Evolutionary conservation across 1,139 yeast species (phyloP), one percentile per base, ranked within the genome.

Genomic region (Suhomyces guaymorum): DNA sequence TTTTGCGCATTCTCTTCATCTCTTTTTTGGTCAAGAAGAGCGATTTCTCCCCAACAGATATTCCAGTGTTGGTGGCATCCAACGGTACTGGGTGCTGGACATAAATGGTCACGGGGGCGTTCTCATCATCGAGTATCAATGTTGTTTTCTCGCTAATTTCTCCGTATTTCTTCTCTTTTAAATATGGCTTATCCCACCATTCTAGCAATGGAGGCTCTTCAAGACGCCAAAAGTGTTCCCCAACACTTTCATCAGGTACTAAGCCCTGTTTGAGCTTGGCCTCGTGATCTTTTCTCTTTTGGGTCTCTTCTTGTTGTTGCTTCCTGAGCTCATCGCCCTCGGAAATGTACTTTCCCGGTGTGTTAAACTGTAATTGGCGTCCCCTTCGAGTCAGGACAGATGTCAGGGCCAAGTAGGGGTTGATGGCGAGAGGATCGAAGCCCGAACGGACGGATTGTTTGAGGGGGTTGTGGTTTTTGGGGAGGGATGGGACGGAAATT

Each of bases 41-140:
- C 1, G 78, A 73, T 26, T 69, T 62, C 1, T 63, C 64, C n/a
- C n/a, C n/a, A n/a, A n/a, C n/a, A n/a, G n/a, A n/a, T n/a, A n/a
- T 32, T 68, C 71, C 34, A 64, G 67, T 24, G 73, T 79, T 75
- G 1, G 82, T 75, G 0, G 88, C 73, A 7, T 63, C 59, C 1
- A 82, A 59, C 0, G 88, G 82, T 3, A 80, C 78, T 0, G 97
- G 97, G 57, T 89, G 97, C 46, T 86, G 94, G 4, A 90, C 70
- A 50, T 82, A 86, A 15, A 63, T 54, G 1, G 88, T 71, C 2
- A 83, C 70, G 0, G 80, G 77, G 16, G 76, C 69, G 3, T 63
- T 66, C 14, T 73, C 74, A 35, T 57, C 63, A 32, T 69, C 69
- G 2, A 55, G 44, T 2, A 52, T 48, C 8, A 59, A 33, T 18